phyloP scores from a whole-genome alignment of 1,284 basidiomycete species.

The Puccinia triticina region DNA sequence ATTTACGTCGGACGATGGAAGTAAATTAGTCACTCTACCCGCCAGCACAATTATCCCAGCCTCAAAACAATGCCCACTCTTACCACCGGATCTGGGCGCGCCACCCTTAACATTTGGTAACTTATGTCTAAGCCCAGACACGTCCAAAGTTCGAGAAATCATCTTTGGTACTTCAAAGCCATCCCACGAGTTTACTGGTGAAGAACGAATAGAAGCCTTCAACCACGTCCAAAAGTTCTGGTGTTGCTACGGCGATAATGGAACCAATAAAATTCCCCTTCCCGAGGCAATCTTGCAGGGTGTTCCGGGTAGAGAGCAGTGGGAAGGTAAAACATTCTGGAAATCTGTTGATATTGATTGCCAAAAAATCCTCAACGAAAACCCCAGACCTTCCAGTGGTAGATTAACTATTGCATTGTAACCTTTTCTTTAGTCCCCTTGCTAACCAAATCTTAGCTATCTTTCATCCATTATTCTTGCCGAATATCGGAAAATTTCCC shows the following conservation, averaged over 20 bases:
- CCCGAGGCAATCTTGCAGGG: constrained; percentile 36
- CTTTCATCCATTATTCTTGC: too few relatives aligned
- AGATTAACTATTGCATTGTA: constrained; percentile 21
- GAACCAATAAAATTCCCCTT: constrained; percentile 2
- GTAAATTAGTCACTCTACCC: constrained; percentile 33
- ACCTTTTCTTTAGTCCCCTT: background rate
- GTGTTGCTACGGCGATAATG: constrained; percentile 47
- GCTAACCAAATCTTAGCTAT: too few relatives aligned
- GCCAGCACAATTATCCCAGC: constrained; percentile 4
- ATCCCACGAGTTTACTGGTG: constrained; percentile 12
- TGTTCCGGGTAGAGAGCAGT: constrained; percentile 41
- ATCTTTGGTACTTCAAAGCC: constrained; percentile 46
- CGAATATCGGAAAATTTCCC: too few relatives aligned
- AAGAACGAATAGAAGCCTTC: constrained; percentile 47
- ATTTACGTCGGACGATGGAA: constrained; percentile 48
- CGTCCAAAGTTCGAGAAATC: constrained; percentile 14
- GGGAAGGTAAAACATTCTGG: constrained; percentile 51
- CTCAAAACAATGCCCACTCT: constrained; percentile 34
- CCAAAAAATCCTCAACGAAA: constrained; percentile 6
- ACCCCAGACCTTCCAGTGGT: constrained; percentile 19
- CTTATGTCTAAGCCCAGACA: constrained; percentile 28
- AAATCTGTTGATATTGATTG: constrained; percentile 29
- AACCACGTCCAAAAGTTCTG: constrained; percentile 51
- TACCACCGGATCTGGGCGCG: constrained; percentile 38
- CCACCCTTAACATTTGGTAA: constrained; percentile 36